Conservation (phyloP, 176 grass and related monocot genomes). For the Raddia guianensis region DNA sequence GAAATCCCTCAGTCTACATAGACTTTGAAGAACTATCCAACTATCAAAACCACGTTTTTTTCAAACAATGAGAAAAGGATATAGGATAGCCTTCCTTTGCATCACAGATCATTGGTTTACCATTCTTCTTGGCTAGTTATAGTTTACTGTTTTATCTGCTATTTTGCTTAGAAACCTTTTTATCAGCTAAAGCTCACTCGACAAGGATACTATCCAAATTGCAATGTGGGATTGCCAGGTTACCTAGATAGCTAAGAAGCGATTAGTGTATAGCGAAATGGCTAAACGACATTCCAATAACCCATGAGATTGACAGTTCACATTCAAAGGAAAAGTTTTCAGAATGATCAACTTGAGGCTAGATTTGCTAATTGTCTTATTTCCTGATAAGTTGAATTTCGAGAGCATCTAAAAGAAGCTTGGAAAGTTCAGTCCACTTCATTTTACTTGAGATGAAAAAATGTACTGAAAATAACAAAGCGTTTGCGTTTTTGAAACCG, state of each 20-base stretch:
- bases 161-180: background rate
- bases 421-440: too few species aligned
- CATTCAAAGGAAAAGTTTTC: constrained; percentile 4
- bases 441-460: too few species aligned
- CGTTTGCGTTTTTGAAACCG: too few species aligned
- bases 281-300: background rate
- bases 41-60: background rate
- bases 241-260: too few species aligned
- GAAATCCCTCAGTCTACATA: background rate
- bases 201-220: background rate
- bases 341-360: background rate
- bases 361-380: too few species aligned
- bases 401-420: too few species aligned
- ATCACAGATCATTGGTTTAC: constrained; percentile 1
- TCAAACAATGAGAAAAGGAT: constrained; percentile 1
- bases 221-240: too few species aligned
- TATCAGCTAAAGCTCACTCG: background rate
- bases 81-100: background rate
- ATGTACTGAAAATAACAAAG: too few species aligned
- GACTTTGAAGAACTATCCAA: constrained; percentile 9
- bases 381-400: too few species aligned
- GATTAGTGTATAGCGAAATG: too few species aligned
- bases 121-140: background rate
- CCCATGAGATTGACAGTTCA: background rate
- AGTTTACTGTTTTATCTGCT: background rate